Evolutionary conservation across 1,284 basidiomycete species (phyloP), one percentile per base, ranked within the genome.

Genomic region (Cryptococcus sp.): DNA sequence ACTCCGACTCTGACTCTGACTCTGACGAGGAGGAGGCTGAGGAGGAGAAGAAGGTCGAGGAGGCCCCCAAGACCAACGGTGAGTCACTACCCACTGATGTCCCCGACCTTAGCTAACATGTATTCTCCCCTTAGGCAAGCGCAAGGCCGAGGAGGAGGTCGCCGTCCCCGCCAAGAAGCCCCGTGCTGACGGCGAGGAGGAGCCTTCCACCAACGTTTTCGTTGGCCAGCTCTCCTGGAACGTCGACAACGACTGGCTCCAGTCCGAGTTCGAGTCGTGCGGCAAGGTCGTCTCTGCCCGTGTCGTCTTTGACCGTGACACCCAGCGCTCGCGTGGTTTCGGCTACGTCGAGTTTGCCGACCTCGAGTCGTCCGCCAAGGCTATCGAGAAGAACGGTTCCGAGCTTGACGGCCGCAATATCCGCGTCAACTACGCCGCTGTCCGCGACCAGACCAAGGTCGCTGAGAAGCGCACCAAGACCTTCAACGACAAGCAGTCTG

Each of bases 211-310:
- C 73, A 87, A 86, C 52, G 84, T 98, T 69, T 98, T 94, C 73
- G 91, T 98, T 66, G 95, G 95, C 54, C 85, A 85, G 63, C 83
- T 99, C 50, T 95, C 91, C 36, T 99, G 93, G 93, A 93, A 92
- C 76, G 87, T 98, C 66, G 95, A 98, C 82, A 89, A 93, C 77
- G 95, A 97, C 78, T 92, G 93, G 84, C 86, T 98, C 64, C 85
- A 87, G 53, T 84, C 86, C 77, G 95, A 97, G 78, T 98, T 99
- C 69, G 85, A 87, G 49, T 81, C 83, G 53, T 94, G 87, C 71
- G 95, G 95, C 60, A 88, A 93, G 77, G 85, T 99, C 65, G 83
- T 87, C 64, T 86, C 85, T 38, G 92, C 91, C 15, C 87, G 85
- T 35, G 93, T 99, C 60, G 88, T 93, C 78, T 88, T 87, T 79